These are phyloP conservation scores for Fusarium azukiicola DNA, from an alignment of 2,329 filamentous ascomycete genomes.

Conservation along the genomic window DNA sequence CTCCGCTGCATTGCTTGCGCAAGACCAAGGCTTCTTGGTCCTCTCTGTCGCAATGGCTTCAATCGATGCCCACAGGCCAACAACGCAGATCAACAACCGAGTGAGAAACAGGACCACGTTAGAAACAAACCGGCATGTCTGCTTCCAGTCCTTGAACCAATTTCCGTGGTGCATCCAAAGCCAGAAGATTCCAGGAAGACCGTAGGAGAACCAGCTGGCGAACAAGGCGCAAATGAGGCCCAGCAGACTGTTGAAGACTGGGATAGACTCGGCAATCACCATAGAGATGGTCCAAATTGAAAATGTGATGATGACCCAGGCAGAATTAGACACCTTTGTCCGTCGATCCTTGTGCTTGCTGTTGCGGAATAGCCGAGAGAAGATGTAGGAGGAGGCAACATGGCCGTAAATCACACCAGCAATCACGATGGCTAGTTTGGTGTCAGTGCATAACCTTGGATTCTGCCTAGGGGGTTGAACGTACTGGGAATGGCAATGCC, in stretches of 20 bases:
- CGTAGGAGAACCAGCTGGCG: constrained; percentile 83
- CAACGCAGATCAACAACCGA: constrained; percentile 61
- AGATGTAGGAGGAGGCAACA: constrained; percentile 84
- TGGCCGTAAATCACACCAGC: constrained; percentile 86
- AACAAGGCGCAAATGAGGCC: constrained; percentile 82
- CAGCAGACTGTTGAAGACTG: constrained; percentile 84
- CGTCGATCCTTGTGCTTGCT: constrained; percentile 76
- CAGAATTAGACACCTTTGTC: constrained; percentile 71
- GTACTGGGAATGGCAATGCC: constrained; percentile 80
- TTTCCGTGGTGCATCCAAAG: constrained; percentile 69
- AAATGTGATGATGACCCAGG: constrained; percentile 79
- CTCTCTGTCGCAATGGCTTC: constrained; percentile 59
- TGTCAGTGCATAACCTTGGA: not conserved
- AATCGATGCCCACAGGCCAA: constrained; percentile 65
- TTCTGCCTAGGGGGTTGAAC: not conserved
- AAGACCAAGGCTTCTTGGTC: constrained; percentile 61
- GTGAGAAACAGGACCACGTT: constrained; percentile 59
- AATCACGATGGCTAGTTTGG: constrained; percentile 74
- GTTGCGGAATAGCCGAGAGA: constrained; percentile 80
- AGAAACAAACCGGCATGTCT: constrained; percentile 56
- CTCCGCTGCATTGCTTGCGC: constrained; percentile 54
- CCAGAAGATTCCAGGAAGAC: constrained; percentile 71
- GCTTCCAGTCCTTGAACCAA: constrained; percentile 61
- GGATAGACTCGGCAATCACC: constrained; percentile 85
- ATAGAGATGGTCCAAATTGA: constrained; percentile 80